Evolutionary conservation across 257 asterid genomes (phyloP), one percentile per base, ranked within the genome.

Genomic region (Parsonsia alboflavescens): DNA sequence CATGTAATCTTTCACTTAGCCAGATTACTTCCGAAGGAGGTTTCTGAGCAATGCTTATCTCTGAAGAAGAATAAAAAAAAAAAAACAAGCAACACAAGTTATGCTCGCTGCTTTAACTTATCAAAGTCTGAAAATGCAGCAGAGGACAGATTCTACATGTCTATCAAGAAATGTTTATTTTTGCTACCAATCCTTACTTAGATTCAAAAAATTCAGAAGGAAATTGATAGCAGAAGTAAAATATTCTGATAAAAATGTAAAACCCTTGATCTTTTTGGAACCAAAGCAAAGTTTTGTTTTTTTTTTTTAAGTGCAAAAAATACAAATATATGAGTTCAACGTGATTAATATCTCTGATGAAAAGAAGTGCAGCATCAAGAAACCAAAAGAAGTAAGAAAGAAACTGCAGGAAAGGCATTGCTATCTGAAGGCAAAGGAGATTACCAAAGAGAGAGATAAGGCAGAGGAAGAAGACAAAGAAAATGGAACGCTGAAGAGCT

Each of bases 61-160:
- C 96, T 93, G 98, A n/a, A n/a, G n/a, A n/a, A n/a, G n/a, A n/a
- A n/a, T 33, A 81, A 85, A 68, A 80, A 17, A 83, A 73, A 50
- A 73, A 76, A 45, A 82, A 22, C 52, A 75, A 22, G 64, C 17
- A 73, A 41, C 19, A 13, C 42, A 33, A 73, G 70, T 75, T 75
- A 67, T 78, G 59, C 73, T 75, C 69, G 54, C 17, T 66, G 41
- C 53, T 76, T 42, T 46, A 19, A n/a, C 33, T 24, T 72, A 30
- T 45, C 10, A 24, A 53, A 50, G 6, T 8, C 15, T 19, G 13
- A 2, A 68, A 30, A 44, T 75, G 53, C 49, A 53, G 41, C 33
- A 26, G 24, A 22, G 63, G 9, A 41, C 28, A 21, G 17, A 64
- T 41, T 71, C 73, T 30, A 46, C 4, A 58, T 48, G 10, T n/a